Base-by-base conservation (phyloP, 1,284 basidiomycete genomes). In the Boletus sp. region DNA sequence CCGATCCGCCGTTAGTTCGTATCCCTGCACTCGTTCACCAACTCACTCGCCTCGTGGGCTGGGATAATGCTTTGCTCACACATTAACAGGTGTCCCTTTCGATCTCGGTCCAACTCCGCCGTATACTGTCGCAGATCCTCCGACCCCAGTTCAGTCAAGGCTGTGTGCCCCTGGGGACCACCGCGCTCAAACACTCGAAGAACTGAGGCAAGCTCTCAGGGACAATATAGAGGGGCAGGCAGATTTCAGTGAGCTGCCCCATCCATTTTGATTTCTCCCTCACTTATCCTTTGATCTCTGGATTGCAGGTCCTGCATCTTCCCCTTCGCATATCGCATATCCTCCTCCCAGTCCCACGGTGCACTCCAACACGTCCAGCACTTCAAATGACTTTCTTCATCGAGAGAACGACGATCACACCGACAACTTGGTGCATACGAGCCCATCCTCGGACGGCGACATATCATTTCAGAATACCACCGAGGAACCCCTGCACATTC, bases 131-230 rank as follows among this genome's bases (percentile, higher is more conserved):
- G 20, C 36, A 12, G 38, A 35, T 13, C 36, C 43, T 19, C 27
- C 46, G 8, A 12, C 17, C 26, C 19, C 25, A n/a, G n/a, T 17
- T 12, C 44, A 33, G 3, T 25, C 46, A 6, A 35, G 39, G 20
- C 19, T 23, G 10, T 13, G 5, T 20, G 8, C 22, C 13, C 32
- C 29, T 50, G 51, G 46, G 38, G 55, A 62, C 23, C 50, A 34
- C 39, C 62, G 70, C 14, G 62, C 65, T 10, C 70, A 70, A 41
- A 69, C 65, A 4, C 60, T 75, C 2, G 75, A 75, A 50, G 74
- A 74, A 32, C 67, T 70, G 33, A 59, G 73, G 23, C 70, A 68
- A 42, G 63, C 67, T 8, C 54, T 72, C 57, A 48, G 69, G 57
- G 48, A 46, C 6, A 52, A 53, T 41, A 41, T 70, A 29, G 60